Percentiles rank a stretch among this genome's conserved stretches.
Conservation (phyloP, 2,329 filamentous ascomycete genomes). For the Pseudocercospora pini-densiflorae region DNA sequence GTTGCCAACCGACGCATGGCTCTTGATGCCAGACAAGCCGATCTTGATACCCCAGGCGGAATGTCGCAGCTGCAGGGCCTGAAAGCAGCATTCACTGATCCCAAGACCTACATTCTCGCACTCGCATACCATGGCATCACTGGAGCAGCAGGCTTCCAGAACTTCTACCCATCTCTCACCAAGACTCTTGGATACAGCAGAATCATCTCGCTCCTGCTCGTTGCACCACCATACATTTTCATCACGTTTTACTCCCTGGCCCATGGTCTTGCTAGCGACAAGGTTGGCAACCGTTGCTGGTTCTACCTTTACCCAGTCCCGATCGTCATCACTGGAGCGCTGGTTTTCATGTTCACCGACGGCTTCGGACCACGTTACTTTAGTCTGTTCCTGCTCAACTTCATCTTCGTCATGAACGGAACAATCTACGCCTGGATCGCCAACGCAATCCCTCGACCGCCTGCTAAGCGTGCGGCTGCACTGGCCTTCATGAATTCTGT, state of each 20-base stretch:
- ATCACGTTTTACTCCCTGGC: constrained; percentile 55
- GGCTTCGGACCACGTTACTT: constrained; percentile 60
- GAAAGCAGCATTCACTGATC: constrained; percentile 57
- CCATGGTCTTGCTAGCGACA: constrained; percentile 53
- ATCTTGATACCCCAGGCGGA: constrained; percentile 53
- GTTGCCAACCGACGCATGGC: constrained; percentile 56
- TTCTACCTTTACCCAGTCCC: constrained; percentile 59
- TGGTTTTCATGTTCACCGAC: constrained; percentile 60
- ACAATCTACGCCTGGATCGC: constrained; percentile 73
- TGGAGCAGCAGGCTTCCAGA: constrained; percentile 58
- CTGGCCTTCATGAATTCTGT: constrained; percentile 78
- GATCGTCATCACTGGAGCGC: constrained; percentile 55
- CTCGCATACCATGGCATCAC: constrained; percentile 55
- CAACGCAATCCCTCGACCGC: constrained; percentile 74
- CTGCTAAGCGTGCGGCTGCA: constrained; percentile 73
- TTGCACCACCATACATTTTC: constrained; percentile 60
- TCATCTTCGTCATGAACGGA: constrained; percentile 59
- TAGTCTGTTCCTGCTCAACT: constrained; percentile 59
- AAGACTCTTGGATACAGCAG: constrained; percentile 48
- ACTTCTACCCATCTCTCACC: constrained; percentile 61
- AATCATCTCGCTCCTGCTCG: constrained; percentile 55
- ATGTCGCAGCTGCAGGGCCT: constrained; percentile 56
- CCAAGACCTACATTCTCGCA: constrained; percentile 56
- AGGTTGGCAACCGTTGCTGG: constrained; percentile 53
- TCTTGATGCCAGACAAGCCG: constrained; percentile 56